These are phyloP conservation scores for Epichloe hybrida DNA, from an alignment of 2,329 filamentous ascomycete species.

Conservation along the genomic window DNA sequence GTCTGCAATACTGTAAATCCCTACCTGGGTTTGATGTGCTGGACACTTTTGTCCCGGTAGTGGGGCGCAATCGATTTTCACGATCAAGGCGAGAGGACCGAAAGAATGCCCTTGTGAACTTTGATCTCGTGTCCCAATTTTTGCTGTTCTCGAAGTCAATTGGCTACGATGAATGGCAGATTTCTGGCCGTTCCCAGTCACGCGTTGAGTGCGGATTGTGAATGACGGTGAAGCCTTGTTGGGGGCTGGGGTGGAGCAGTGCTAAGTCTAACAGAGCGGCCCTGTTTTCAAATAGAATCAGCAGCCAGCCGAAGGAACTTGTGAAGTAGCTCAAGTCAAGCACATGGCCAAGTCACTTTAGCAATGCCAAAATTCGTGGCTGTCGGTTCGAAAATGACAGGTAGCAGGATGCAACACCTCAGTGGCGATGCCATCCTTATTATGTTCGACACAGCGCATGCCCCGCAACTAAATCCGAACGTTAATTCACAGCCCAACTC, in stretches of 20 bases:
- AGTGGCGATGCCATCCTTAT: constrained; percentile 1
- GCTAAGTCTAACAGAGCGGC: not conserved
- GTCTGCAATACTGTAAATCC: too few relatives aligned
- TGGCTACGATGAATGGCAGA: not conserved
- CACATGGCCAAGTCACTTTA: not conserved
- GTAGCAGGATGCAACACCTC: not conserved
- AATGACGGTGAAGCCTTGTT: not conserved
- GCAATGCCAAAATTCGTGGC: not conserved
- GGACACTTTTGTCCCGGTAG: too few relatives aligned
- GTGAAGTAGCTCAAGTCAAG: not conserved
- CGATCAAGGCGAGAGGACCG: too few relatives aligned
- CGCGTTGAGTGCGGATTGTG: not conserved
- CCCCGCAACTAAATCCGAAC: not conserved
- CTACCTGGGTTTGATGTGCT: too few relatives aligned
- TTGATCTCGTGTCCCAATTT: too few relatives aligned
- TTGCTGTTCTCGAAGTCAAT: too few relatives aligned
- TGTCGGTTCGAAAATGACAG: not conserved
- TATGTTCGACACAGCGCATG: constrained; percentile 1
- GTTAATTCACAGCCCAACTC: not conserved
- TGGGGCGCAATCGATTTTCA: too few relatives aligned
- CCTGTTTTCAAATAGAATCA: not conserved
- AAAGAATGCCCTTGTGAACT: too few relatives aligned
- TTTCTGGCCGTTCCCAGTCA: too few relatives aligned
- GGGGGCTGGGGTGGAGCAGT: not conserved
- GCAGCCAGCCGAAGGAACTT: not conserved